Base-by-base conservation (phyloP, 116 monocot genomes). In the Posidonia oceanica region DNA sequence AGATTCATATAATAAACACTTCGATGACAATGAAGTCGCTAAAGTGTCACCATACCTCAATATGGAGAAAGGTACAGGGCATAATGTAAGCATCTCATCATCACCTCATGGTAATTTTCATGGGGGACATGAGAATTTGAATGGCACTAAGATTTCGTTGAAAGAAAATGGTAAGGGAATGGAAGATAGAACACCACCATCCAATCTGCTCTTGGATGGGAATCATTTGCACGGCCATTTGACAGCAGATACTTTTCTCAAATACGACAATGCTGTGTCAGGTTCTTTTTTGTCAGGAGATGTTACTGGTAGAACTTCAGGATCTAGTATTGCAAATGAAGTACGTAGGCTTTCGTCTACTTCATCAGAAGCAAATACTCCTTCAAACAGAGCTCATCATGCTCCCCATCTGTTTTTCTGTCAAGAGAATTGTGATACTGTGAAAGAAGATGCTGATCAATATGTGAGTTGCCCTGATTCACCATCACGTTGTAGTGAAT, bases 101-200 rank as follows among this genome's bases (percentile, higher is more conserved):
- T 52, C 68, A 52, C 14, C 63, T 53, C 4, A 67, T 20, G 60
- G 20, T 42, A 16, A 52, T 40, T 68, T 17, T 60, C 57, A 39
- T 42, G 74, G 61, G 14, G 72, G 39, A 64, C 54, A 77, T 71
- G 61, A 81, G 36, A 69, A 84, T 59, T 38, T 81, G 1, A 80
- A 74, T 70, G 71, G 75, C 22, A 20, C 76, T 11, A 85, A 69
- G 61, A 69, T 79, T 66, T 80, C 77, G 5, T 52, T 15, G 16
- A 63, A 62, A 63, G 62, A 22, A 51, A 63, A 70, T 56, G 54
- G 37, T 17, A 16, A 56, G 17, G 54, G 57, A 70, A 7, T 39
- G 29, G 70, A 70, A 21, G 2, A 4, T 51, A 16, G 38, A 42
- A 20, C n/a, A 15, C 70, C 29, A n/a, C 5, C 39, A 7, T 36